Percentiles rank a stretch among this genome's conserved stretches.
Evolutionary conservation across 2,329 filamentous ascomycete genomes (phyloP).

Genomic region (Trichoderma oligosporum): DNA sequence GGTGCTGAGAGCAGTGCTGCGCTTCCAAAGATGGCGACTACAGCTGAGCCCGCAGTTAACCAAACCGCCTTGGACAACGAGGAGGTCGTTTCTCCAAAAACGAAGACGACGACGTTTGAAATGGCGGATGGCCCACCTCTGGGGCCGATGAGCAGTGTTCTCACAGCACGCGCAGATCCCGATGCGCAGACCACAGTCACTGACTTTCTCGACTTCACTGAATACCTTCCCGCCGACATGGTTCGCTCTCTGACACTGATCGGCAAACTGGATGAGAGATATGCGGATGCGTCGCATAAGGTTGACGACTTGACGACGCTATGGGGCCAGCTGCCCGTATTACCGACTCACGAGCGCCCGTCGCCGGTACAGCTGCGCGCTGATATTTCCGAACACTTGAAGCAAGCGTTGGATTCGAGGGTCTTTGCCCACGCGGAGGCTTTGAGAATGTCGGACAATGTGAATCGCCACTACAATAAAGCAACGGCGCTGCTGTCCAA

Average conservation of each 20-base stretch:
- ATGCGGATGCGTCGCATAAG: constrained; percentile 51
- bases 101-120: constrained; percentile 28
- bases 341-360: constrained; percentile 46
- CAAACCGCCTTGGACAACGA: constrained; percentile 25
- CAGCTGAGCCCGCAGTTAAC: background rate
- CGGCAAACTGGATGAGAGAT: constrained; percentile 58
- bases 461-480: constrained; percentile 58
- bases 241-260: constrained; percentile 63
- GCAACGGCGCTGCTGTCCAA: constrained; percentile 57
- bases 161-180: constrained; percentile 56
- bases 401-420: constrained; percentile 52
- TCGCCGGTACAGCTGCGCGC: constrained; percentile 51
- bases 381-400: constrained; percentile 57
- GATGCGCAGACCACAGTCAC: constrained; percentile 67
- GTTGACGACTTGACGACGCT: constrained; percentile 54
- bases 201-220: constrained; percentile 66
- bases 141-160: constrained; percentile 39
- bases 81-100: constrained; percentile 29
- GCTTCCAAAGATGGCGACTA: constrained; percentile 28
- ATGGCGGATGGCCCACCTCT: constrained; percentile 26
- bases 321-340: constrained; percentile 54
- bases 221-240: constrained; percentile 65
- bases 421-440: constrained; percentile 60
- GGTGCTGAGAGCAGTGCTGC: background rate
- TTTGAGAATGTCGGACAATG: constrained; percentile 59